Evolutionary conservation across 1,284 basidiomycete species (phyloP), one percentile per base, ranked within the genome.

Genomic region (Heliocybe sulcata): DNA sequence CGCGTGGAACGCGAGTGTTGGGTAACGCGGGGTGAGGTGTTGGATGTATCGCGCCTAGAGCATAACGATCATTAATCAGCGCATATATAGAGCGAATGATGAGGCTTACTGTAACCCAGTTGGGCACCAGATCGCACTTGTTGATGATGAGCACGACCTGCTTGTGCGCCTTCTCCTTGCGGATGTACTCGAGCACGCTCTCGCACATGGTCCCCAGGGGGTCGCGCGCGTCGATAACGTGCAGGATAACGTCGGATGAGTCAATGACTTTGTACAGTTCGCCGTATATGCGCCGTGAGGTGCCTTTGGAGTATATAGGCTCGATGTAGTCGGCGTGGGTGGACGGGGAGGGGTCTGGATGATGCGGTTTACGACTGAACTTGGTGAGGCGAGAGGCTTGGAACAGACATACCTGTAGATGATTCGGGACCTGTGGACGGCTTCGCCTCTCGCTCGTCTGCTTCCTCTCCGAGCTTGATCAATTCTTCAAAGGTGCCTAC

Each of bases 261-360:
- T 99, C 97, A 65, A 99, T 95, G 61, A 99, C 97, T 72, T 99
- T 99, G 82, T 99, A 99, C 23, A 99, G 76, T 70, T 99, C 96
- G 59, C 93, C 95, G 75, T 98, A 99, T 61, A 99, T 99, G 55
- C 97, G 85, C 48, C 88, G 79, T 23, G 93, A 96, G 0, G 94
- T 97, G 35, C 94, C 94, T 70, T 96, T 94, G 56, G 87, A 83
- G 65, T 92, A 95, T 59, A 94, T 92, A 2, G 92, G 92, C 63
- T 94, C 92, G 60, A 86, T 84, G 63, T 81, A 78, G 62, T 90
- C 86, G 1, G 87, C 85, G 59, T 90, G 85, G 0, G 83, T 76
- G 77, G 48, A 77, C 71, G 55, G 52, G 2, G 62, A 63, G 8
- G 64, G 60, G 26, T 67, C 66, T 29, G 65, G 72, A 47, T 74